These are phyloP conservation scores for Dendrobium officinale DNA, from an alignment of 106 monocot species.

Conservation along the genomic window DNA sequence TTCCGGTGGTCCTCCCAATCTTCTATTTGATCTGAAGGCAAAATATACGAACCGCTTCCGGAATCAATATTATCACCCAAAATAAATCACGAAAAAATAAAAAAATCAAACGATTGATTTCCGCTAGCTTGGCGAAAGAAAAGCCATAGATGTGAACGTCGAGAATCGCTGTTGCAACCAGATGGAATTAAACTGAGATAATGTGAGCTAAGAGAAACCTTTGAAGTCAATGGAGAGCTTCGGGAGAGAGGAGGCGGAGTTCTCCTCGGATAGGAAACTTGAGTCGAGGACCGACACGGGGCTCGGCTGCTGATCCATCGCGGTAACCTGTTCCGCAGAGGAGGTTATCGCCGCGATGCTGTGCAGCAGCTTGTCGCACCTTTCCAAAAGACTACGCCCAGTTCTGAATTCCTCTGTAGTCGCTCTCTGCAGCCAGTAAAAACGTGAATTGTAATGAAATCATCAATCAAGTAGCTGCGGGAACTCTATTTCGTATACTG, in stretches of 20 bases:
- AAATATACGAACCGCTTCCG: neutral
- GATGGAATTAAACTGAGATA: too few species aligned
- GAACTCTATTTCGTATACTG: too few species aligned
- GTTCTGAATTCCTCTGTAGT: constrained; percentile 28
- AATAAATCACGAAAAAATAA: neutral
- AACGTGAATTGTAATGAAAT: neutral
- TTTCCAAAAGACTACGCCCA: constrained; percentile 53
- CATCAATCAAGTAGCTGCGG: neutral
- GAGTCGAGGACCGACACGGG: constrained; percentile 92
- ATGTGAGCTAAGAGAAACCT: constrained; percentile 20
- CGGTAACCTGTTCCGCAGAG: constrained; percentile 27
- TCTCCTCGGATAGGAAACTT: constrained; percentile 36
- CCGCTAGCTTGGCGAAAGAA: neutral
- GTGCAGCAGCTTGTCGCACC: constrained; percentile 80
- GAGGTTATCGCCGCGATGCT: constrained; percentile 72
- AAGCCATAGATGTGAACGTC: too few species aligned
- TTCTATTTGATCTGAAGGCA: constrained; percentile 20
- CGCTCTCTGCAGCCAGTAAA: constrained; percentile 24
- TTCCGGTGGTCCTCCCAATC: constrained; percentile 33
- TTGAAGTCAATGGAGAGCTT: constrained; percentile 51
- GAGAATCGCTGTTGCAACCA: too few species aligned
- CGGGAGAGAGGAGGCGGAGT: constrained; percentile 26
- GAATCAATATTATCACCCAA: neutral
- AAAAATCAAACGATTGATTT: neutral
- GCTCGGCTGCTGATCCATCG: constrained; percentile 73